These are phyloP conservation scores for Acacia acuminata DNA, from an alignment of 306 rosid genomes.

Conservation along the genomic window DNA sequence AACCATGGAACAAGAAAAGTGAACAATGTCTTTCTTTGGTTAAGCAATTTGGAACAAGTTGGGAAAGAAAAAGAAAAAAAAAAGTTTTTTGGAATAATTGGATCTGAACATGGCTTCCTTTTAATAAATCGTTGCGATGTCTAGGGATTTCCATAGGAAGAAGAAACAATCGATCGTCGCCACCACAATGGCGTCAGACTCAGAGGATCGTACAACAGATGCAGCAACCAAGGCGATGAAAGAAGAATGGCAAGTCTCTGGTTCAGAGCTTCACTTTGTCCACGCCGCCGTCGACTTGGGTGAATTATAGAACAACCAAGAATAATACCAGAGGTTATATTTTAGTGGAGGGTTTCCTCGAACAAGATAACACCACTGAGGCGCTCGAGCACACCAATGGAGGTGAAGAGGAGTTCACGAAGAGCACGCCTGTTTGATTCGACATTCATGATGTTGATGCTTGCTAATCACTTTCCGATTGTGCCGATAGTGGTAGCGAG, in stretches of 20 bases:
- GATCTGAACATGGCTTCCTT: slow-evolving; percentile 7
- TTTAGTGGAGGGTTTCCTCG: slow-evolving; percentile 72
- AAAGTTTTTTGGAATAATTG: background rate
- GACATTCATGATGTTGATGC: slow-evolving; percentile 62
- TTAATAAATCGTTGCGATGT: slow-evolving; percentile 67
- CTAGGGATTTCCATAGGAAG: slow-evolving; percentile 55
- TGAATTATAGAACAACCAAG: slow-evolving; percentile 62
- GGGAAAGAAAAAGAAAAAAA: background rate
- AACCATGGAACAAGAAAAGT: background rate
- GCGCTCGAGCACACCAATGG: slow-evolving; percentile 49
- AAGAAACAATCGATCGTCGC: slow-evolving; percentile 39
- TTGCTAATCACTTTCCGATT: slow-evolving; percentile 65
- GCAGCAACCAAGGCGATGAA: slow-evolving; percentile 63
- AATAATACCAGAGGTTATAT: slow-evolving; percentile 51
- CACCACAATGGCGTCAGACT: slow-evolving; percentile 55
- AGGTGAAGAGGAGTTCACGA: slow-evolving; percentile 68
- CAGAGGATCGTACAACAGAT: slow-evolving; percentile 74
- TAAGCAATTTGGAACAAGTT: background rate
- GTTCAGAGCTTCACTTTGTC: slow-evolving; percentile 78
- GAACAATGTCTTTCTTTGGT: background rate
- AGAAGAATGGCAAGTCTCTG: slow-evolving; percentile 28
- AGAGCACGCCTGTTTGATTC: slow-evolving; percentile 60
- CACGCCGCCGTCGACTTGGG: slow-evolving; percentile 81
- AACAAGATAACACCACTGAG: slow-evolving; percentile 67
- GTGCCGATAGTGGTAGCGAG: slow-evolving; percentile 74